Base-by-base conservation (phyloP, 73 alveolate species). In the Symbiodinium pilosum region DNA sequence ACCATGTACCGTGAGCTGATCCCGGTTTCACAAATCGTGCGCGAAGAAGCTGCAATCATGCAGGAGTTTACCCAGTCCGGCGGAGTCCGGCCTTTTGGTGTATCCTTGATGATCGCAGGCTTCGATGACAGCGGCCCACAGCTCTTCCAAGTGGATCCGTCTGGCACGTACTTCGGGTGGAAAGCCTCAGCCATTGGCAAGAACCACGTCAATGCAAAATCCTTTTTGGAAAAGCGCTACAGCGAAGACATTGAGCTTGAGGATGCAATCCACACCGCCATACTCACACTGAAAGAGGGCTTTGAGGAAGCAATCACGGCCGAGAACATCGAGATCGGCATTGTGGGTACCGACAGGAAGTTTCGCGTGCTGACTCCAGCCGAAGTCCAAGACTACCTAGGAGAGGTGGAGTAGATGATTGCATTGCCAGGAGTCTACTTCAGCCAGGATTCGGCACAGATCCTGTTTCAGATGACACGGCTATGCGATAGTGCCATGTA, bases 1-100 rank as follows among this genome's bases (percentile, higher is more conserved):
- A 87, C 99, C 28, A 93, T 93, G 93, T 99, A 99, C 96, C 98
- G 99, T 85, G 99, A 99, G 97, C 99, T 99, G 86, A 99, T 99
- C 86, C 99, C 99, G 18, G 99, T 99, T 28, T 98, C 97, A 86
- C 99, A 99, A 96, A 84, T 99, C 24, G 99, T 99, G 88, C 99
- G 99, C 51, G 99, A 99, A 92, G 99, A 94, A 38, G 99, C 99
- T 40, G 99, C 99, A 44, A 99, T 99, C 93, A 99, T 99, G 99
- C 99, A 99, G 54, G 99, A 99, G 99, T 99, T 95, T 94, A 99
- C 99, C 4, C 99, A 99, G 99, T 84, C 99, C 1, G 99, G 99
- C 28, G 99, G 99, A 0, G 99, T 99, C 43, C 99, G 99, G 64
- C 99, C 99, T 40, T 99, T 99, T 92, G 99, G 99, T 6, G 99